Percentiles rank a stretch among this genome's conserved stretches.
phyloP scores from a whole-genome alignment of 495 filamentous ascomycete genomes.

The Opeltia flavorubescens region DNA sequence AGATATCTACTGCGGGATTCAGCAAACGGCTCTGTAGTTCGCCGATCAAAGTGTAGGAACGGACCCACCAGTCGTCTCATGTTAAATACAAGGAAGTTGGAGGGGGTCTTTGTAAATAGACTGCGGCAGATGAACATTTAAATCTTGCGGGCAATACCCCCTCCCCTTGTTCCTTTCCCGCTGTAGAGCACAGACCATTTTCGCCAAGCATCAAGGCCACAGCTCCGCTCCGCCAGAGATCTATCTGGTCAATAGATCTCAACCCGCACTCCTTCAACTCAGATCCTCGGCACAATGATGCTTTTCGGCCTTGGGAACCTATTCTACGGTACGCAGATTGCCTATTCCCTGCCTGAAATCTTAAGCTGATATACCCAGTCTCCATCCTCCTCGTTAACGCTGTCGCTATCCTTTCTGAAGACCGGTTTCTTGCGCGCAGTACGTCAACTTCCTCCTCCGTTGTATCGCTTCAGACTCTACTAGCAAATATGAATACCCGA shows the following conservation, averaged over 20 bases:
- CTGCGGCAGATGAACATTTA: conserved; percentile 9
- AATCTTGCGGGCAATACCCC: conserved; percentile 15
- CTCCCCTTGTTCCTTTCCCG: not conserved
- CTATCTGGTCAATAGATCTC: not conserved
- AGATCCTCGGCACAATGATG: conserved; percentile 36
- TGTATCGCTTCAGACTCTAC: too few relatives aligned
- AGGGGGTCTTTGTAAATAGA: not conserved
- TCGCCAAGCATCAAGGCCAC: not conserved
- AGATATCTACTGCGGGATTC: conserved; percentile 25
- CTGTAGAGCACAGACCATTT: not conserved
- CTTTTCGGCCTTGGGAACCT: conserved; percentile 60
- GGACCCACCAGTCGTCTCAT: conserved; percentile 14
- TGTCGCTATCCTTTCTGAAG: conserved; percentile 90
- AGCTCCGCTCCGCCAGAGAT: not conserved
- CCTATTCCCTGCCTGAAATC: too few relatives aligned
- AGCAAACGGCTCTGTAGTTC: not conserved
- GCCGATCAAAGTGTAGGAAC: not conserved
- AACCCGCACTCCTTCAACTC: not conserved
- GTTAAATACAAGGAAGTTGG: too few relatives aligned
- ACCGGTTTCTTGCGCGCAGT: conserved; percentile 94
- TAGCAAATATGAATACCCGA: too few relatives aligned
- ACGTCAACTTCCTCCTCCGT: conserved; percentile 25
- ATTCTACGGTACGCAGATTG: conserved; percentile 55
- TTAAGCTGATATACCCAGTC: conserved; percentile 31
- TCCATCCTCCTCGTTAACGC: conserved; percentile 81